phyloP scores from a whole-genome alignment of 164 flowering plant species.

The Tinospora cordifolia region DNA sequence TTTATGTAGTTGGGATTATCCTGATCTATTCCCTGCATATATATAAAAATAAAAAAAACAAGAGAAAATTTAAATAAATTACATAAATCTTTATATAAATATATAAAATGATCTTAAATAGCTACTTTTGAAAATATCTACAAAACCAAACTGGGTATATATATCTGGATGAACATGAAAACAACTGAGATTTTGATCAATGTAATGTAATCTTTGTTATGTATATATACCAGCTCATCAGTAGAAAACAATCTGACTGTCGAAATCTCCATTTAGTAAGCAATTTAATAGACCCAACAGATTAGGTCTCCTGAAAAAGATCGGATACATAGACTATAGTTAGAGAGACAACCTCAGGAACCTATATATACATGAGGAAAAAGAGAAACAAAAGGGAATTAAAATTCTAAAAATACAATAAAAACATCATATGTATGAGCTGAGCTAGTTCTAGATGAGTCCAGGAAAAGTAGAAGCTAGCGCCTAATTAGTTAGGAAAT shows the following conservation, averaged over 20 bases:
- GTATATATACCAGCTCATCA: conserved; percentile 34
- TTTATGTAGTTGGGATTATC: conserved; percentile 32
- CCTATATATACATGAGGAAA: no score
- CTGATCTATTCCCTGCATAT: conserved; percentile 42
- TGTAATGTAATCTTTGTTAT: background rate
- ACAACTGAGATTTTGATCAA: background rate
- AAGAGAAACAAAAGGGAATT: no score
- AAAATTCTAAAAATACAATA: no score
- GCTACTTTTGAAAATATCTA: background rate
- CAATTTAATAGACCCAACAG: background rate
- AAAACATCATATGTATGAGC: no score
- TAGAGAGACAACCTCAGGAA: background rate
- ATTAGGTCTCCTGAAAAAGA: background rate
- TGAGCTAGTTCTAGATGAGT: background rate
- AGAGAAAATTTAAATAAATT: background rate
- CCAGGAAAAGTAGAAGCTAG: background rate
- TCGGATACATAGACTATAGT: background rate
- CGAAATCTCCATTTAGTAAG: conserved; percentile 33
- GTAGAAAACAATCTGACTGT: conserved; percentile 28
- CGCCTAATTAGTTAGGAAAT: no score
- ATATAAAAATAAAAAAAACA: no score
- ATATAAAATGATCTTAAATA: no score
- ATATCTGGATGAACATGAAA: background rate
- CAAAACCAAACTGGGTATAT: background rate
- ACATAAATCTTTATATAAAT: no score